Base-by-base conservation (phyloP, 1,284 basidiomycete species). In the Trametes hirsuta region DNA sequence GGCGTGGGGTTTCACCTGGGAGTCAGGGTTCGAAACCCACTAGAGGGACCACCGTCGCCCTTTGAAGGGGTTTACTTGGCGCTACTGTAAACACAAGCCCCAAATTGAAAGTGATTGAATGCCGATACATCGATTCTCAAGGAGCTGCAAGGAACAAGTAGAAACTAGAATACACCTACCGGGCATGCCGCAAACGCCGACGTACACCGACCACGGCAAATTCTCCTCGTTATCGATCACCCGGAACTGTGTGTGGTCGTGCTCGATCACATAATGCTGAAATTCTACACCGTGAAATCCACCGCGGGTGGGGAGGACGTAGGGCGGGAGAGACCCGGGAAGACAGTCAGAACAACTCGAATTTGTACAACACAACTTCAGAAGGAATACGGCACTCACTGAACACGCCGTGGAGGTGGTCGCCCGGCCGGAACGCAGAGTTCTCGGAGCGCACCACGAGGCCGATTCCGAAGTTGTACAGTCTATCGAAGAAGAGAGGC, bases 361-460 rank as follows among this genome's bases (percentile, higher is more conserved):
- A 18, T 18, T 18, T 18, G 18, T 18, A 18, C 18, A 18, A 18
- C 18, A 18, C 18, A 18, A 18, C 18, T 18, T 18, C 18, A 18
- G 18, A 18, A 18, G 18, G 18, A 18, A 18, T 18, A 18, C 18
- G 18, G 15, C 4, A 47, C 52, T 51, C 62, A 76, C 74, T 62
- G 34, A 70, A 53, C 2, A 58, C 39, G 1, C 79, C 80, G 56
- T 75, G 78, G 10, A 85, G 53, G 62, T 83, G 77, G 58, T 81
- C 77, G 0, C 82, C 82, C 4, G 64, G 58, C 58, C 78, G 76
- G 24, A 79, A 70, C 1, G 64, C 66, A 0, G 71, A 30, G 46
- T 71, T 58, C 58, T 84, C 81, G 1, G 80, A 81, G 37, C 80
- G 76, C 1, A 83, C n/a, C 14, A 83, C 73, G 10, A 77, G 70